These are phyloP conservation scores for Phyllachora maydis DNA, from an alignment of 2,329 filamentous ascomycete species.

Conservation along the genomic window DNA sequence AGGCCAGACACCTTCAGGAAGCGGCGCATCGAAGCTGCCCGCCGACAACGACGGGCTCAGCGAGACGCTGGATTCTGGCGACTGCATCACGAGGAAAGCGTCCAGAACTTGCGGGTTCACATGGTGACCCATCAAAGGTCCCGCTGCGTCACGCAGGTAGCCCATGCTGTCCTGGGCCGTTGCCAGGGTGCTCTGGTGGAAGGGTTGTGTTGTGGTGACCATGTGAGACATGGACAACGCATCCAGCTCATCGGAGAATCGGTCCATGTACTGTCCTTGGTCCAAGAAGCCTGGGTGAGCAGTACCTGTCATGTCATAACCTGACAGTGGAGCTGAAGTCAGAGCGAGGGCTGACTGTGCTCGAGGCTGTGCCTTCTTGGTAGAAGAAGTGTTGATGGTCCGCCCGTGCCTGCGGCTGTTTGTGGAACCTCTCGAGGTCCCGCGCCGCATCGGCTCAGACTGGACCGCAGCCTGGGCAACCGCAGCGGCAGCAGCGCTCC, in stretches of 20 bases:
- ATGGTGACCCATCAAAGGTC: conserved; percentile 22
- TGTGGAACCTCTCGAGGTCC: conserved; percentile 20
- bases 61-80: conserved; percentile 30
- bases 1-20: too few relatives aligned
- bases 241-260: conserved; percentile 22
- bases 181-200: conserved; percentile 25
- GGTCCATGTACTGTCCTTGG: too few relatives aligned
- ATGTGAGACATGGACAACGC: conserved; percentile 22
- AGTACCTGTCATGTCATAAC: conserved; percentile 31
- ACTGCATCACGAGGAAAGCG: conserved; percentile 22
- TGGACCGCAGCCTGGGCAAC: conserved; percentile 14
- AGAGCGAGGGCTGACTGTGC: conserved; percentile 26
- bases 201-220: conserved; percentile 15
- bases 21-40: too few relatives aligned
- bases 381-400: conserved; percentile 17
- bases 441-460: conserved; percentile 22
- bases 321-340: conserved; percentile 24
- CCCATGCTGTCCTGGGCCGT: conserved; percentile 19
- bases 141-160: conserved; percentile 19
- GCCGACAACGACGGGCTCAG: too few relatives aligned
- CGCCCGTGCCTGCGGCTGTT: conserved; percentile 22
- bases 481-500: conserved; percentile 21
- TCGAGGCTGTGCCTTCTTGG: conserved; percentile 19
- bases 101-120: conserved; percentile 37
- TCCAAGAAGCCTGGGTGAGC: conserved; percentile 17